A percentile compares a stretch with the other conserved stretches of the same genome.
Evolutionary conservation across 495 filamentous ascomycete genomes (phyloP).

Genomic region (Hypoxylon intermedium): DNA sequence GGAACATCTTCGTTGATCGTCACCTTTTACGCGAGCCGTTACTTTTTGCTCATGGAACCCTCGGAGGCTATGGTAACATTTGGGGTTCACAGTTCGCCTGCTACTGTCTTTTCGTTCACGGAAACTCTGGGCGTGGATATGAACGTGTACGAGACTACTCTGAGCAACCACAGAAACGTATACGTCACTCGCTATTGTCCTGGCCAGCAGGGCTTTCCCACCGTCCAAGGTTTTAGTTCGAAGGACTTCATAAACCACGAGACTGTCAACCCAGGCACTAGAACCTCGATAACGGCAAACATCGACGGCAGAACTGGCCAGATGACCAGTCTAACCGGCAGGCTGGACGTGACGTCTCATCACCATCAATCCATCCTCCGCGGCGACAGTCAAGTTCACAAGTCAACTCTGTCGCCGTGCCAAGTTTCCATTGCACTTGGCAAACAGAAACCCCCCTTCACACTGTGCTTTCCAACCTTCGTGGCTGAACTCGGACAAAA

Average conservation of each 20-base stretch:
- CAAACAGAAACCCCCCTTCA: not conserved
- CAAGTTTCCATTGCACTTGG: not conserved
- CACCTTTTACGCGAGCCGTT: too few species aligned
- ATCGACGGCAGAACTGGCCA: not conserved
- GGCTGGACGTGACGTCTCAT: not conserved
- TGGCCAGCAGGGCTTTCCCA: constrained; percentile 5
- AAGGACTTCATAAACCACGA: not conserved
- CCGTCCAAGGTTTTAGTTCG: not conserved
- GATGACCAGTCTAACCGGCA: not conserved
- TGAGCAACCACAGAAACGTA: constrained; percentile 39
- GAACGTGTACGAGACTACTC: constrained; percentile 28
- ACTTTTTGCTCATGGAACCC: too few species aligned
- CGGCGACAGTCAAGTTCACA: not conserved
- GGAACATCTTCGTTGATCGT: too few species aligned
- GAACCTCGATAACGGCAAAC: not conserved
- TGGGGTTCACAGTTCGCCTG: too few species aligned
- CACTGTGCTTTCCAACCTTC: not conserved
- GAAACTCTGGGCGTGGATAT: too few species aligned
- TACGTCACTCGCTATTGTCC: constrained; percentile 45
- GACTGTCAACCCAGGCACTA: not conserved
- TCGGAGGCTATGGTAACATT: too few species aligned
- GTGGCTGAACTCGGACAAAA: not conserved
- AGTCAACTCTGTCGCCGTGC: not conserved
- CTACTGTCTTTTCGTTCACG: too few species aligned
- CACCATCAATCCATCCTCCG: not conserved